Evolutionary conservation across 495 filamentous ascomycete species (phyloP), one percentile per base, ranked within the genome.

Genomic region (Penicillium crystallinum): DNA sequence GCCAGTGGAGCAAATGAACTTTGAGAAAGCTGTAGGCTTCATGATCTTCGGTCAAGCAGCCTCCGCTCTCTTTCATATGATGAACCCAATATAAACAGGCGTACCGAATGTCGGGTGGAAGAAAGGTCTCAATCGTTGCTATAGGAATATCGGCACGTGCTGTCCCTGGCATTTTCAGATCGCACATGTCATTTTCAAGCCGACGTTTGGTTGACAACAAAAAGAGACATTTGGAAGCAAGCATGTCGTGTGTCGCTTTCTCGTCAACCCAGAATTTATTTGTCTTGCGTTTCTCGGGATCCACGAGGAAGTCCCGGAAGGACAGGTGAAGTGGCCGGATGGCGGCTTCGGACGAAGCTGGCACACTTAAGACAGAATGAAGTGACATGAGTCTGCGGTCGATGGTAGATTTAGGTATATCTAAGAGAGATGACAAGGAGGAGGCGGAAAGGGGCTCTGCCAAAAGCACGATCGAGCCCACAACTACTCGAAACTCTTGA

Each of bases 1-100:
- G 22, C 74, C 67, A 77, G 54, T 70, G 64, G 14, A 81, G 63
- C 34, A 81, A 68, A 57, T 79, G 65, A 48, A 62, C 2, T 18
- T 31, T 14, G 5, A 45, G 27, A 30, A 45, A 45, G 21, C 38
- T 25, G 19, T 22, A 21, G 19, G 5, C 4, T 30, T 44, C 41
- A 44, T 29, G 4, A 27, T 3, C 22, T 6, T n/a, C 30, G 41
- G 1, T 22, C 27, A 44, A 3, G 25, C 30, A 44, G 25, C 17
- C 41, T 3, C 12, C 19, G 25, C 25, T 30, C 19, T 29, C 7
- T 31, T 30, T 0, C 4, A 46, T 17, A 36, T 46, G 44, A 36
- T 34, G 18, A 3, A 9, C 31, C 44, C 31, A 46, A 11, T 46
- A 46, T 43, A 22, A 23, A 49, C 35, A 38, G 2, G 36, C 30